These are phyloP conservation scores for Podospora bellae-mahoneyi DNA, from an alignment of 495 filamentous ascomycete species.

Conservation along the genomic window DNA sequence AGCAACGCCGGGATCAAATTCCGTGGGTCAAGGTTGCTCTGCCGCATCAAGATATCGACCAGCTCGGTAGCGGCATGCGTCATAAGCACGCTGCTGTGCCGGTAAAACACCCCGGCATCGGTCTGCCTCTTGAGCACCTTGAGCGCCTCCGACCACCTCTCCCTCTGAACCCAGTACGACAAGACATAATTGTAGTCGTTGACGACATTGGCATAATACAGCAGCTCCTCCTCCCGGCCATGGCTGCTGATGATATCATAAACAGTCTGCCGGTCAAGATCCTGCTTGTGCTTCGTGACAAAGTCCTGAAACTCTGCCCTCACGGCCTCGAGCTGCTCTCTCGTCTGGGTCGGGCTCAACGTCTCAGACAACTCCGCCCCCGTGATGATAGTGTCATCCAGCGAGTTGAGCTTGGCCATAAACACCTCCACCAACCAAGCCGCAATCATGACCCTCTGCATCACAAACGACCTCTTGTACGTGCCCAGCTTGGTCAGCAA, in stretches of 20 bases:
- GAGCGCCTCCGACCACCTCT: constrained; percentile 87
- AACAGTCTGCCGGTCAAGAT: constrained; percentile 84
- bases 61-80: constrained; percentile 76
- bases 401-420: constrained; percentile 92
- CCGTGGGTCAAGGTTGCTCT: constrained; percentile 79
- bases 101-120: constrained; percentile 89
- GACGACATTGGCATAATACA: constrained; percentile 81
- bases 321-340: constrained; percentile 65
- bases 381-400: constrained; percentile 91
- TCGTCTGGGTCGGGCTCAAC: constrained; percentile 63
- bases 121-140: constrained; percentile 87
- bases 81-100: constrained; percentile 94
- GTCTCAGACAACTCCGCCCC: constrained; percentile 77
- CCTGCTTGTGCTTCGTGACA: constrained; percentile 72
- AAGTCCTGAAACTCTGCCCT: constrained; percentile 85
- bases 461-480: constrained; percentile 76
- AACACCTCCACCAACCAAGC: constrained; percentile 94
- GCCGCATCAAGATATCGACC: constrained; percentile 91
- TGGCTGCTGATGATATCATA: constrained; percentile 97
- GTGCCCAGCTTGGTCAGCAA: constrained; percentile 76
- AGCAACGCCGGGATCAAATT: constrained; percentile 89
- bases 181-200: constrained; percentile 94
- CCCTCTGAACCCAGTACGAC: constrained; percentile 94
- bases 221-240: constrained; percentile 85
- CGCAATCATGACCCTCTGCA: constrained; percentile 94